These are phyloP conservation scores for Coelastrella sp. DNA, from an alignment of 139 green algal species.

Conservation along the genomic window DNA sequence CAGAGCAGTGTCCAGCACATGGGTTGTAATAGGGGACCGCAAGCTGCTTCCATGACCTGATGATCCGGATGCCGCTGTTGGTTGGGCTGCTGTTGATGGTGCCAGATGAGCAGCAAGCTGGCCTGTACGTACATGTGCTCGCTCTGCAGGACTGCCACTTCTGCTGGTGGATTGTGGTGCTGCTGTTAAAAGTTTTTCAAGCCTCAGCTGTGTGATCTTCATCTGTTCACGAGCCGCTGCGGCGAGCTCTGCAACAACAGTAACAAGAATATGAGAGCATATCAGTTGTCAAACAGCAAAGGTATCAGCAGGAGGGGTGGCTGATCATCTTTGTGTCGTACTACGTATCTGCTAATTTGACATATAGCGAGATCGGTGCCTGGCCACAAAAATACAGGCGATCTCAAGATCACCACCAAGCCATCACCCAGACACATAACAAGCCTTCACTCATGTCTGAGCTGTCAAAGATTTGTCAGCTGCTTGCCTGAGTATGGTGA, in stretches of 20 bases:
- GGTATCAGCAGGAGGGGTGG: no score
- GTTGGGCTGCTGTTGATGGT: constrained; percentile 15
- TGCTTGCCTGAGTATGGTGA: constrained; percentile 53
- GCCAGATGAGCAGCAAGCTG: constrained; percentile 61
- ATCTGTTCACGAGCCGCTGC: constrained; percentile 90
- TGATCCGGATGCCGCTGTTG: constrained; percentile 1
- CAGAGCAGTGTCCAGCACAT: constrained; percentile 91
- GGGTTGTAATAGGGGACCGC: constrained; percentile 92
- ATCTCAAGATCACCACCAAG: no score
- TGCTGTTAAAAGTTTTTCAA: constrained; percentile 69
- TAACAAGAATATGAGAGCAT: not conserved
- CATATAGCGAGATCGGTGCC: no score
- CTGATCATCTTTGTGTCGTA: no score
- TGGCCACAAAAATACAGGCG: no score
- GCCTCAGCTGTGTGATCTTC: constrained; percentile 95
- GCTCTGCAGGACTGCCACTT: not conserved
- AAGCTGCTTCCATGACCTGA: constrained; percentile 26
- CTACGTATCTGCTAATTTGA: no score
- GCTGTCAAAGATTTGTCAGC: not conserved
- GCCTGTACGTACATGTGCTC: constrained; percentile 47
- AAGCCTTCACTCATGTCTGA: no score
- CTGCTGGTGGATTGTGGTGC: not conserved
- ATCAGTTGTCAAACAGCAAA: no score
- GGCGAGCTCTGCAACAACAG: constrained; percentile 58
- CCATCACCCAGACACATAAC: no score